Evolutionary conservation across 2,329 filamentous ascomycete species (phyloP).

Genomic region (Fusarium hostae): DNA sequence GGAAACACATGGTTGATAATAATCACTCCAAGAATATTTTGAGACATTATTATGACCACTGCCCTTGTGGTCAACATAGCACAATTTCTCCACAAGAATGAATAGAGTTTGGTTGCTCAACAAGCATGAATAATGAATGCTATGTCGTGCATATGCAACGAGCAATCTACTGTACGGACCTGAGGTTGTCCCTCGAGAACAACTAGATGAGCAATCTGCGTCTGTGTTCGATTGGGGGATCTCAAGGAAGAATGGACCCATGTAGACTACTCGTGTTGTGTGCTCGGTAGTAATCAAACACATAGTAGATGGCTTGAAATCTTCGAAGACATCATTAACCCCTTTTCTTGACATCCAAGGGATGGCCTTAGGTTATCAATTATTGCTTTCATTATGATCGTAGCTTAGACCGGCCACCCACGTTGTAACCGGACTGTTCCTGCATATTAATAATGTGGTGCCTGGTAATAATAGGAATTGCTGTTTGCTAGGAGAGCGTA

Average conservation of each 20-base stretch:
- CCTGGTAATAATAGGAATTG: constrained; percentile 33
- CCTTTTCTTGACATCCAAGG: constrained; percentile 26
- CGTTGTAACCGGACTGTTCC: constrained; percentile 34
- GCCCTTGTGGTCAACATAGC: not conserved
- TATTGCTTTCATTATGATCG: constrained; percentile 32
- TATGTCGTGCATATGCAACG: constrained; percentile 36
- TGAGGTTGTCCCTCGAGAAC: constrained; percentile 4
- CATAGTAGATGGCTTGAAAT: constrained; percentile 23
- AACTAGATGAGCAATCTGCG: constrained; percentile 4
- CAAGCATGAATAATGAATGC: constrained; percentile 28
- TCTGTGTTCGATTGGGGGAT: constrained; percentile 13
- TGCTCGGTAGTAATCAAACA: constrained; percentile 42
- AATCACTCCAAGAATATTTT: not conserved
- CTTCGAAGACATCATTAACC: constrained; percentile 16
- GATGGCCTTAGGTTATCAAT: constrained; percentile 28
- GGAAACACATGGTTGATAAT: constrained; percentile 1
- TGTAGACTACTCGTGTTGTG: constrained; percentile 30
- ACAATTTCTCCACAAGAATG: constrained; percentile 24
- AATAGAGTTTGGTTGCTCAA: constrained; percentile 25
- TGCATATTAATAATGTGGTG: constrained; percentile 24
- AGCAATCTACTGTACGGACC: constrained; percentile 17
- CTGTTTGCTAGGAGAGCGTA: constrained; percentile 16
- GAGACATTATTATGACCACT: constrained; percentile 19
- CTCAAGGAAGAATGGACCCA: constrained; percentile 34
- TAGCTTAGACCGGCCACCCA: constrained; percentile 22